Conservation (phyloP, 352 stramenopile species). For the Hyaloperonospora arabidopsidis region DNA sequence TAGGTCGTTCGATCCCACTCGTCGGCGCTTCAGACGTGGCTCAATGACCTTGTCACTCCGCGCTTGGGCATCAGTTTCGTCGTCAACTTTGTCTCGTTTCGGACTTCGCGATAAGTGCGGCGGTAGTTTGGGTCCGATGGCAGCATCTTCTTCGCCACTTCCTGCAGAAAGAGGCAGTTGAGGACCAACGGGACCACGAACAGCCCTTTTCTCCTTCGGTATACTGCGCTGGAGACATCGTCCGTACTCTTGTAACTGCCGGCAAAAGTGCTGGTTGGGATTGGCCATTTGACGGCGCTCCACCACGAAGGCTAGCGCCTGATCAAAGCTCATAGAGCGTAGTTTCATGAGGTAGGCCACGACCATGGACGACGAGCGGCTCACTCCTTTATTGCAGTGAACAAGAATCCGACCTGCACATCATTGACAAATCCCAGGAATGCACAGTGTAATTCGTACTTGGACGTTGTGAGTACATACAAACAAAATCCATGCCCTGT, state of each 20-base stretch:
- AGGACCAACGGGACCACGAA: constrained; percentile 22
- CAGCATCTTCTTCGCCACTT: constrained; percentile 9
- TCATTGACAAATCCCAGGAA: constrained; percentile 4
- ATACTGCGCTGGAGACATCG: constrained; percentile 31
- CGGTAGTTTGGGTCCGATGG: constrained; percentile 59
- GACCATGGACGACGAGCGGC: constrained; percentile 83
- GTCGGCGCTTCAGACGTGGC: constrained; percentile 23
- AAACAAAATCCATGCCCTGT: constrained; percentile 13
- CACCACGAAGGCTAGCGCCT: constrained; percentile 57
- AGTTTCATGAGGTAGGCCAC: constrained; percentile 88
- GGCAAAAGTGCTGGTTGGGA: constrained; percentile 64
- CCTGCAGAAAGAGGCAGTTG: constrained; percentile 13
- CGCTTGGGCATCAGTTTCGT: not conserved
- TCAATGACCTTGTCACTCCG: constrained; percentile 17
- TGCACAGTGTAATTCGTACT: constrained; percentile 25
- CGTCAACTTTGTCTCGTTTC: constrained; percentile 1
- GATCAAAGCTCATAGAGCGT: constrained; percentile 50
- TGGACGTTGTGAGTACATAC: constrained; percentile 19
- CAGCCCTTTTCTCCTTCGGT: constrained; percentile 21
- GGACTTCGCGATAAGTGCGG: constrained; percentile 26
- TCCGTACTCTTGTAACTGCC: constrained; percentile 52
- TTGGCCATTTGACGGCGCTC: constrained; percentile 52
- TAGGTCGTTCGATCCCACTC: constrained; percentile 1
- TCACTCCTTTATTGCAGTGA: constrained; percentile 89
- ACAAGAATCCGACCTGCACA: constrained; percentile 76